Evolutionary conservation across 192 early-diverging fungal genomes (phyloP).

Genomic region (Gigaspora rosea): DNA sequence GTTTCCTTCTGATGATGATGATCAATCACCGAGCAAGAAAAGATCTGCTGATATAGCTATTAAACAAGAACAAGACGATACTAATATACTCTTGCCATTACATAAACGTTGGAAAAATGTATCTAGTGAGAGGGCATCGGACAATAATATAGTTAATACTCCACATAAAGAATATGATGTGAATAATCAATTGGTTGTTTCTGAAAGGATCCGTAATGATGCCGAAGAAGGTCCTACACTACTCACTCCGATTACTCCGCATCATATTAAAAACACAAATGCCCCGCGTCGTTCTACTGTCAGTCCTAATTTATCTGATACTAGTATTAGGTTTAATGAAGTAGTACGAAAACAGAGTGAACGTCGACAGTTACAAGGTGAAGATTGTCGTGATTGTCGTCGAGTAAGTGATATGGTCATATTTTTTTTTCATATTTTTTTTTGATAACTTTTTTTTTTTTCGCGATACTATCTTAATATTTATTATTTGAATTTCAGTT

Average conservation of each 20-base stretch:
- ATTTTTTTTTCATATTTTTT: neutral
- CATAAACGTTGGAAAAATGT: neutral
- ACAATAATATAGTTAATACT: too few species aligned
- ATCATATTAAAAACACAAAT: neutral
- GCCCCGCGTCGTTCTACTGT: too few species aligned
- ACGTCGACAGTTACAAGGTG: neutral
- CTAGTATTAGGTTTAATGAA: neutral
- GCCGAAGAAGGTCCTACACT: neutral
- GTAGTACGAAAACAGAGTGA: neutral
- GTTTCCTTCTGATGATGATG: neutral
- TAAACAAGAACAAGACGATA: neutral
- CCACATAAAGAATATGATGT: too few species aligned
- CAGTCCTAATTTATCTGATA: neutral
- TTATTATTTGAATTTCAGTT: neutral
- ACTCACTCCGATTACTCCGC: neutral
- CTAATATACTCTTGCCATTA: neutral
- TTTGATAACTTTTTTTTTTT: neutral
- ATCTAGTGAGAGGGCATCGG: too few species aligned
- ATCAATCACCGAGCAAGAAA: neutral
- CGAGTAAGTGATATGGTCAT: neutral
- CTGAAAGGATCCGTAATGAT: neutral
- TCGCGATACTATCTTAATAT: neutral
- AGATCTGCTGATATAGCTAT: neutral
- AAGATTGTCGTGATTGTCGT: slow-evolving; percentile 17
- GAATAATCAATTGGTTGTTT: neutral